phyloP scores from a whole-genome alignment of 2,329 filamentous ascomycete species.

The Rosellinia necatrix region DNA sequence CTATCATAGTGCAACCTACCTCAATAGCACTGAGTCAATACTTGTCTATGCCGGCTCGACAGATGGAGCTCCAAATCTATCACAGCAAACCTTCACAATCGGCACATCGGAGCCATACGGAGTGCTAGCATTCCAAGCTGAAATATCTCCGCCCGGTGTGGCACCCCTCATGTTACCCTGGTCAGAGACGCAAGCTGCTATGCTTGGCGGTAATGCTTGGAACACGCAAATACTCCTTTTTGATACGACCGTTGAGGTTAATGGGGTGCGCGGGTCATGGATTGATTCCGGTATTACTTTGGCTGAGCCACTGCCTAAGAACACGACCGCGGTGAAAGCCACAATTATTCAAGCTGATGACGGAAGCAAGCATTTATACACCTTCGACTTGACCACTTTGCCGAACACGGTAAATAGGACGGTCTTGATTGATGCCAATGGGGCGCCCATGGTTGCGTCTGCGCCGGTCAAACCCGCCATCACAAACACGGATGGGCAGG shows the following conservation, averaged over 20 bases:
- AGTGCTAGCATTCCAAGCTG: slow-evolving; percentile 62
- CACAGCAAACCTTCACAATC: slow-evolving; percentile 78
- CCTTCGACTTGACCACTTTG: slow-evolving; percentile 73
- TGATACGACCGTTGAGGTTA: slow-evolving; percentile 48
- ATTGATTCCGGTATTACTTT: slow-evolving; percentile 67
- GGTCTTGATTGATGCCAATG: slow-evolving; percentile 66
- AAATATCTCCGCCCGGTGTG: slow-evolving; percentile 63
- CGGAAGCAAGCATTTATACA: slow-evolving; percentile 76
- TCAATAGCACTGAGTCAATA: slow-evolving; percentile 71
- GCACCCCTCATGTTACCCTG: slow-evolving; percentile 76
- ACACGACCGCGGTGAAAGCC: slow-evolving; percentile 60
- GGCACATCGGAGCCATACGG: slow-evolving; percentile 66
- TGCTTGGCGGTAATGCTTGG: slow-evolving; percentile 72
- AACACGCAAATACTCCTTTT: slow-evolving; percentile 78
- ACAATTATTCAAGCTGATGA: slow-evolving; percentile 73
- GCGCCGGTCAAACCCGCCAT: slow-evolving; percentile 45
- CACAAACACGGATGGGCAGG: slow-evolving; percentile 22
- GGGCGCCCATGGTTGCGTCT: slow-evolving; percentile 55
- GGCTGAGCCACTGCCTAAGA: slow-evolving; percentile 62
- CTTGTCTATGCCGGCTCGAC: slow-evolving; percentile 80
- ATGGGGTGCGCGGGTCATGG: slow-evolving; percentile 58
- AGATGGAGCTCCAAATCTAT: slow-evolving; percentile 60
- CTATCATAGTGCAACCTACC: slow-evolving; percentile 76
- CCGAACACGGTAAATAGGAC: slow-evolving; percentile 77
- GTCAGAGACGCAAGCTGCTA: slow-evolving; percentile 70